These are phyloP conservation scores for Spathaspora jeffriesii DNA, from an alignment of 1,139 yeast species.

Conservation along the genomic window DNA sequence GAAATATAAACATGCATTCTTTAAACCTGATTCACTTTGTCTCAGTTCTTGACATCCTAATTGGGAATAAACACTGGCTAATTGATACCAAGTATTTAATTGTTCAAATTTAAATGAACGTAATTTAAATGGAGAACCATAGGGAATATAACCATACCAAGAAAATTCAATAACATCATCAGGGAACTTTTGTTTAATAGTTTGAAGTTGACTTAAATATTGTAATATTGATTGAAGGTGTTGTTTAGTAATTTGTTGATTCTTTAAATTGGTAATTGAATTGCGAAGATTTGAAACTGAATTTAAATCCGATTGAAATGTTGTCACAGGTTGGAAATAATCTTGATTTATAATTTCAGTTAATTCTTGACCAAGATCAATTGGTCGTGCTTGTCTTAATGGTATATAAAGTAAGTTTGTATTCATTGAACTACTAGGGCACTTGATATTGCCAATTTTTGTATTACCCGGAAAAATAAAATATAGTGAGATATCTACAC, in stretches of 20 bases:
- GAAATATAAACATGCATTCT: slow-evolving; percentile 61
- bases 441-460: not conserved
- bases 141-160: slow-evolving; percentile 74
- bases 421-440: slow-evolving; percentile 17
- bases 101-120: slow-evolving; percentile 58
- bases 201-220: slow-evolving; percentile 31
- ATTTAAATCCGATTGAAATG: slow-evolving; percentile 54
- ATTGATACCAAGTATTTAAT: slow-evolving; percentile 63
- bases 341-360: slow-evolving; percentile 54
- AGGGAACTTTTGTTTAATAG: slow-evolving; percentile 38
- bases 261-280: slow-evolving; percentile 21
- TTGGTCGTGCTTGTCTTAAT: slow-evolving; percentile 47
- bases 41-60: slow-evolving; percentile 48
- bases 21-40: slow-evolving; percentile 55
- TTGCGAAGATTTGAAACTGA: slow-evolving; percentile 31
- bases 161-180: slow-evolving; percentile 51
- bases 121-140: slow-evolving; percentile 40
- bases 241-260: slow-evolving; percentile 17
- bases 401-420: slow-evolving; percentile 53
- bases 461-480: not conserved
- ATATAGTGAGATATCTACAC: too few species aligned
- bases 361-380: slow-evolving; percentile 48
- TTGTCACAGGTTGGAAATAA: slow-evolving; percentile 65
- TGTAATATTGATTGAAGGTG: slow-evolving; percentile 21
- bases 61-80: slow-evolving; percentile 65